A percentile compares a stretch with the other conserved stretches of the same genome.
phyloP scores from a whole-genome alignment of 345 rosid genomes.

The Raphanus sativus region DNA sequence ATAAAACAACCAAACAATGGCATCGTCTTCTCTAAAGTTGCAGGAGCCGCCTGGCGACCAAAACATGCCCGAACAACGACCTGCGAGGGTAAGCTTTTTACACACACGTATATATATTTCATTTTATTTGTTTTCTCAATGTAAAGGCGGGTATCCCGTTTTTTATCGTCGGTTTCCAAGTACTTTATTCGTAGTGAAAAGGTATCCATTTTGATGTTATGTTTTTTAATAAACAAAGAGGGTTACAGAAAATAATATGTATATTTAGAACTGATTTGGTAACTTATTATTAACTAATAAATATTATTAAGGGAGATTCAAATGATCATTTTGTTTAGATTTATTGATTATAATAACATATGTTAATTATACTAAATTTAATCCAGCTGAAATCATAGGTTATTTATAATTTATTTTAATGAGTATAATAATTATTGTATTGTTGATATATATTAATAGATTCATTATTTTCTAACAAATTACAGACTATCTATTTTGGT shows the following conservation, averaged over 20 bases:
- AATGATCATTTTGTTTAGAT: background rate
- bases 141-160: background rate
- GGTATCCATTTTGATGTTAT: background rate
- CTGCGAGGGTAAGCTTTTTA: background rate
- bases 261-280: background rate
- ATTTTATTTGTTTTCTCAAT: background rate
- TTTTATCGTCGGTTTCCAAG: background rate
- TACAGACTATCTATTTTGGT: background rate
- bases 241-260: background rate
- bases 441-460: background rate
- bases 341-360: background rate
- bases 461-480: background rate
- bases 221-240: background rate
- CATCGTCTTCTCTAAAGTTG: background rate
- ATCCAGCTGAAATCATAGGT: background rate
- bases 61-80: background rate
- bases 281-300: background rate
- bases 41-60: background rate
- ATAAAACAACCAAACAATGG: background rate
- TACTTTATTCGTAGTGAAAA: background rate
- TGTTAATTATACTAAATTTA: background rate
- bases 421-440: no score
- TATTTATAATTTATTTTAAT: no score
- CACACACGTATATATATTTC: background rate
- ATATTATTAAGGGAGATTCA: background rate